phyloP scores from a whole-genome alignment of 257 asterid species.

The Solanum bulbocastanum region DNA sequence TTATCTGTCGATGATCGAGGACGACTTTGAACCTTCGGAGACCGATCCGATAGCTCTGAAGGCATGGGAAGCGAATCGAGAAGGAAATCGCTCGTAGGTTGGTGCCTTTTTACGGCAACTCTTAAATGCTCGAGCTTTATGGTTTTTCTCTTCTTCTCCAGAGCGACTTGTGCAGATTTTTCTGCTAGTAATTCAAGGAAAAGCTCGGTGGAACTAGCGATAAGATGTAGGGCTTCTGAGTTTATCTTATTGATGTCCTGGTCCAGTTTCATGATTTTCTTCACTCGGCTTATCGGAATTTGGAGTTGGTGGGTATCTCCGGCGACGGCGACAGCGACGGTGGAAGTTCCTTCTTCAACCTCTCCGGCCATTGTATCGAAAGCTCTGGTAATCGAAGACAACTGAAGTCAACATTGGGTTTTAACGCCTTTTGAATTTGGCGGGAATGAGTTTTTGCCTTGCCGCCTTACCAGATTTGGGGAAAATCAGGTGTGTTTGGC shows the following conservation, averaged over 20 bases:
- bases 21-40: conserved; percentile 22
- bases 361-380: conserved; percentile 26
- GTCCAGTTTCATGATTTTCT: conserved; percentile 72
- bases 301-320: conserved; percentile 31
- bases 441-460: background rate
- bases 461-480: background rate
- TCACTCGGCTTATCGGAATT: conserved; percentile 62
- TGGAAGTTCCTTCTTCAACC: conserved; percentile 21
- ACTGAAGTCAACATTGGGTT: background rate
- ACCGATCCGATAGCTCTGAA: conserved; percentile 25
- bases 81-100: conserved; percentile 74
- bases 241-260: conserved; percentile 63
- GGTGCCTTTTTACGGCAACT: conserved; percentile 65
- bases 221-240: conserved; percentile 66
- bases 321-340: background rate
- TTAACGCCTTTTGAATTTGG: background rate
- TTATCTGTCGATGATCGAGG: conserved; percentile 20
- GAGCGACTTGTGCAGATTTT: conserved; percentile 52
- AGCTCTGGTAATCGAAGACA: background rate
- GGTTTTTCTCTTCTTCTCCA: conserved; percentile 68
- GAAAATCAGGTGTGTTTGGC: background rate
- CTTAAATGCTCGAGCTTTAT: conserved; percentile 49
- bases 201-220: conserved; percentile 67
- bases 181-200: conserved; percentile 73
- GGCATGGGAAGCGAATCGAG: conserved; percentile 71